Base-by-base conservation (phyloP, 805 yeast genomes). In the Maudiozyma barnettii region DNA sequence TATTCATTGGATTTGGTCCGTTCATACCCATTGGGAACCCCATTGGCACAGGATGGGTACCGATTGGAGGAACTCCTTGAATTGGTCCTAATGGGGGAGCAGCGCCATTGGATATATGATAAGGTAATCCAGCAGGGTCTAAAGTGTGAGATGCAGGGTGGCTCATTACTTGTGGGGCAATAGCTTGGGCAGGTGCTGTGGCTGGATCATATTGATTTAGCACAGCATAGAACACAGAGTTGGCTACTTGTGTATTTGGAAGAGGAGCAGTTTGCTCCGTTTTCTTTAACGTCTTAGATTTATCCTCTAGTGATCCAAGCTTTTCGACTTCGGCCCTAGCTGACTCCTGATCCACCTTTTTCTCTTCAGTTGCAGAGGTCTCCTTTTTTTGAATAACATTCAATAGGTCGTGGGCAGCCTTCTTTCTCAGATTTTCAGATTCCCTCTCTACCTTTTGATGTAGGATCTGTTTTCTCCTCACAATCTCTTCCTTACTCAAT, bases 351-450 rank as follows among this genome's bases (percentile, higher is more conserved):
- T 20, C 36, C 13, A 12, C 29, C 10, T 26, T 26, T 14, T 47
- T 40, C 16, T 44, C 50, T 22, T 44, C 41, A 3, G 43, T 35
- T 10, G 44, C 18, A 5, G 48, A 10, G 12, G 41, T 12, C 18
- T 44, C 49, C 8, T 53, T 55, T 29, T 52, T 50, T 54, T 75
- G 74, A 50, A 77, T 68, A 46, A 72, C 59, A 8, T 70, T 65
- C 48, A 77, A 60, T 23, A 77, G 61, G 43, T 75, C 79, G 45
- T 70, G 69, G 5, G 71, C 61, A 31, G 60, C 59, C 54, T 65
- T 60, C 29, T 64, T 61, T 55, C 57, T 61, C 41, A 55, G 51
- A 39, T 47, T 53, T 44, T 58, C 60, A 50, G 57, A 57, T 56
- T 64, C 45, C 16, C 41, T 38, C 18, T 45, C 47, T 49, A 45